Base-by-base conservation (phyloP, 2,329 filamentous ascomycete genomes). In the Hymenoscyphus scutula region DNA sequence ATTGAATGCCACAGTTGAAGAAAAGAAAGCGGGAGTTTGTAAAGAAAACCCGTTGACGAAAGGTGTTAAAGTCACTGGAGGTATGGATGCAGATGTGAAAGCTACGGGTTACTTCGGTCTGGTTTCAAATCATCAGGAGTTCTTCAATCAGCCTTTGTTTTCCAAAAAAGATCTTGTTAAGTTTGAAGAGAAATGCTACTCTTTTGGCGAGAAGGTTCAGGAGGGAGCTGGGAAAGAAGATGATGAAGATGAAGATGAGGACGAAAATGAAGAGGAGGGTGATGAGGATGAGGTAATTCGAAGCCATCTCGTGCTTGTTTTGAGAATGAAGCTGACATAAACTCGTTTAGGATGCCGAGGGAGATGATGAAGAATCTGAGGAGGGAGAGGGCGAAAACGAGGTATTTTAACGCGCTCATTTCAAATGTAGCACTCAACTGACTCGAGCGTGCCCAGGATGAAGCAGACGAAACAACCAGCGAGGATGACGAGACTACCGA, bases 391-490 rank as follows among this genome's bases (percentile, higher is more conserved):
- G 13, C 5, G 34, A 13, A 4, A 13, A 37, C 34, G 34, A 37
- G 34, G 34, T 37, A 37, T 37, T 37, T 37, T 13, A 1, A 37
- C 34, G 15, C 5, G 15, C 34, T 15, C 5, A 13, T 37, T 37
- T 37, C 34, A 37, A 37, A 13, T 5, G 13, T 11, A 15, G 34
- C 13, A 37, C 34, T 37, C 17, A 17, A 37, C 34, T 37, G 17
- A 37, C 34, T 37, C 34, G 13, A 17, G 13, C 17, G 34, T 13
- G 15, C 17, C 17, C 13, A 37, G 34, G 34, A 37, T 13, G 34
- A 37, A 15, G 63, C 55, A 13, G 60, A 65, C 53, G 56, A 57
- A 15, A 29, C 17, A 29, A 27, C n/a, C 4, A 19, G 37, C 23
- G 55, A 57, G n/a, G 27, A n/a, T 2, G 29, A 57, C 37, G 55